phyloP scores from a whole-genome alignment of 176 grass and related monocot genomes.

The Dactylis glomerata region DNA sequence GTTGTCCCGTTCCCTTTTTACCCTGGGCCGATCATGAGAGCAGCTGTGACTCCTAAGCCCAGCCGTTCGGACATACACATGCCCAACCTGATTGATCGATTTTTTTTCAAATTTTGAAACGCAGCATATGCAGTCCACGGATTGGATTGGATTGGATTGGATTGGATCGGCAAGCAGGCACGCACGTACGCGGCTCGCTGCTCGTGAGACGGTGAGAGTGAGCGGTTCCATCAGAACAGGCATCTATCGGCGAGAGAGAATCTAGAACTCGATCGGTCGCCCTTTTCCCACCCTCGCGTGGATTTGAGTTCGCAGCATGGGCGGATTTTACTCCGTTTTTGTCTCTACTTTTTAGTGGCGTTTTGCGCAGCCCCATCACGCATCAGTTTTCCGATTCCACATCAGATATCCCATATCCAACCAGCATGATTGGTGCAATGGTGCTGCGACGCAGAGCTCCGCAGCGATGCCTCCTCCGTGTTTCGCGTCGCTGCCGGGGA shows the following conservation, averaged over 20 bases:
- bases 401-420: neutral
- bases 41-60: neutral
- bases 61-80: neutral
- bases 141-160: no score
- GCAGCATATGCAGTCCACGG: neutral
- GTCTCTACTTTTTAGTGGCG: neutral
- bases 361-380: neutral
- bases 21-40: neutral
- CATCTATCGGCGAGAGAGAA: neutral
- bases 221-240: neutral
- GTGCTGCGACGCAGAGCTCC: neutral
- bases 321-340: neutral
- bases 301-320: neutral
- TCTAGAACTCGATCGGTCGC: neutral
- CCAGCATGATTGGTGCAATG: slow-evolving; percentile 1
- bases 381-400: neutral
- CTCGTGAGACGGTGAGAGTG: no score
- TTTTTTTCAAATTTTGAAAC: slow-evolving; percentile 48
- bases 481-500: neutral
- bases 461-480: neutral
- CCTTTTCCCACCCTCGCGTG: neutral
- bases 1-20: neutral
- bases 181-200: neutral
- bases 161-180: no score
- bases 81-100: neutral